Evolutionary conservation across 495 filamentous ascomycete species (phyloP).

Genomic region (Jackrogersella minutella): DNA sequence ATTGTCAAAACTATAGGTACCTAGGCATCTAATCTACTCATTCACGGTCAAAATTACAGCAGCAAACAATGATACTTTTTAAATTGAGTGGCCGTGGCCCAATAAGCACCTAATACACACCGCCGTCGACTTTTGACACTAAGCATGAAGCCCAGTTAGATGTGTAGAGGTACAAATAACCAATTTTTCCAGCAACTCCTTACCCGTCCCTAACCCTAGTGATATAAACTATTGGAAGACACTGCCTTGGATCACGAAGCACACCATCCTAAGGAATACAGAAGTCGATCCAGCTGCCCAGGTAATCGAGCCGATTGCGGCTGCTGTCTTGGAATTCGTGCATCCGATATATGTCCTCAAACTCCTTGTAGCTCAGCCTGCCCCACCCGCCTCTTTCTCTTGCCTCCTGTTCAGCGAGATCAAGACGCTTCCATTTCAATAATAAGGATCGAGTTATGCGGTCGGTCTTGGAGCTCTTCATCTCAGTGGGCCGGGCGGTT

Average conservation of each 20-base stretch:
- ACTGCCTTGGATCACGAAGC: background rate
- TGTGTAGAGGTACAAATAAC: background rate
- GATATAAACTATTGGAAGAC: too few relatives aligned
- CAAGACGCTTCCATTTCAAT: slow-evolving; percentile 63
- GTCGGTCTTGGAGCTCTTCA: slow-evolving; percentile 9
- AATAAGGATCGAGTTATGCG: slow-evolving; percentile 46
- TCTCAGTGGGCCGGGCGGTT: slow-evolving; percentile 2
- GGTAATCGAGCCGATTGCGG: slow-evolving; percentile 69
- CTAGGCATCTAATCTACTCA: background rate
- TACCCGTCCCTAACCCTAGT: too few relatives aligned
- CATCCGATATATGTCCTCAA: slow-evolving; percentile 72
- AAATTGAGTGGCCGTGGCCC: background rate
- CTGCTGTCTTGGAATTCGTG: slow-evolving; percentile 61
- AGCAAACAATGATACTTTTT: background rate
- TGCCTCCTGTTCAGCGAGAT: slow-evolving; percentile 70
- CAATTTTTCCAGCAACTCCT: background rate
- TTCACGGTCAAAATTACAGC: background rate
- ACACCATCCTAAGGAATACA: slow-evolving; percentile 57
- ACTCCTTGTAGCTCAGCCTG: slow-evolving; percentile 74
- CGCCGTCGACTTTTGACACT: background rate
- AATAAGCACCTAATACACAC: background rate
- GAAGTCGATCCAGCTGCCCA: slow-evolving; percentile 87
- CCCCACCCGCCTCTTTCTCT: slow-evolving; percentile 75
- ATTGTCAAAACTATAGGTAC: too few relatives aligned
- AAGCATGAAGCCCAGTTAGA: background rate